Percentiles rank a stretch among this genome's conserved stretches.
Evolutionary conservation across 2,329 filamentous ascomycete genomes (phyloP).

Genomic region (Coniochaeta sp.): DNA sequence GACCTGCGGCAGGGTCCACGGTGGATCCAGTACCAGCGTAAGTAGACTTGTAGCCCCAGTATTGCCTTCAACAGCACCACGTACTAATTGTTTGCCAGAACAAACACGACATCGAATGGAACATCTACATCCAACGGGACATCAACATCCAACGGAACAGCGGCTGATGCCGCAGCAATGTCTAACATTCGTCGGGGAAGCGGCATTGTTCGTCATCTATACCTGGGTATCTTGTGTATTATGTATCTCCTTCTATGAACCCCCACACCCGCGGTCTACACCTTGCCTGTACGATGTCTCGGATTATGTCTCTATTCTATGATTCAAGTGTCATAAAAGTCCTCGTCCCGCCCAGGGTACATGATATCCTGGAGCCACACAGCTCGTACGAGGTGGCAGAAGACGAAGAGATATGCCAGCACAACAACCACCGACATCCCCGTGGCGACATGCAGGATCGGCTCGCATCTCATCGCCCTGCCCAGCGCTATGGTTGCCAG

Average conservation of each 20-base stretch:
- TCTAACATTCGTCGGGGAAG: background rate
- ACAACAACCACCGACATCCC: slow-evolving; percentile 41
- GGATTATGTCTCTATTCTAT: background rate
- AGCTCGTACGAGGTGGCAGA: slow-evolving; percentile 37
- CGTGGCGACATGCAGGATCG: slow-evolving; percentile 38
- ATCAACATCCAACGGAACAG: background rate
- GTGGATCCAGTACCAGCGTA: background rate
- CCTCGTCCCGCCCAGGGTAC: slow-evolving; percentile 47
- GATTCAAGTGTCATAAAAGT: slow-evolving; percentile 35
- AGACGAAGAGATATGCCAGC: slow-evolving; percentile 32
- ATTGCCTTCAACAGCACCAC: background rate
- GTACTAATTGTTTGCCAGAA: background rate
- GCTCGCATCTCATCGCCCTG: slow-evolving; percentile 35
- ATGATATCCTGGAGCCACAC: slow-evolving; percentile 46
- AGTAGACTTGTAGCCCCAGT: background rate
- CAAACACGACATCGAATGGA: background rate
- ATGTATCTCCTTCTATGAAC: background rate
- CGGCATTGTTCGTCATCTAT: background rate
- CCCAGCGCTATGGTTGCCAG: slow-evolving; percentile 49
- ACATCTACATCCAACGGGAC: background rate
- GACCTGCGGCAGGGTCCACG: background rate
- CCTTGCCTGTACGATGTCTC: background rate
- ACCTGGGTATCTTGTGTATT: background rate
- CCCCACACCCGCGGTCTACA: background rate
- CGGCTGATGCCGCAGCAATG: background rate